A percentile compares a stretch with the other conserved stretches of the same genome.
phyloP scores from a whole-genome alignment of 1,284 basidiomycete genomes.

The Dichomitus squalens region DNA sequence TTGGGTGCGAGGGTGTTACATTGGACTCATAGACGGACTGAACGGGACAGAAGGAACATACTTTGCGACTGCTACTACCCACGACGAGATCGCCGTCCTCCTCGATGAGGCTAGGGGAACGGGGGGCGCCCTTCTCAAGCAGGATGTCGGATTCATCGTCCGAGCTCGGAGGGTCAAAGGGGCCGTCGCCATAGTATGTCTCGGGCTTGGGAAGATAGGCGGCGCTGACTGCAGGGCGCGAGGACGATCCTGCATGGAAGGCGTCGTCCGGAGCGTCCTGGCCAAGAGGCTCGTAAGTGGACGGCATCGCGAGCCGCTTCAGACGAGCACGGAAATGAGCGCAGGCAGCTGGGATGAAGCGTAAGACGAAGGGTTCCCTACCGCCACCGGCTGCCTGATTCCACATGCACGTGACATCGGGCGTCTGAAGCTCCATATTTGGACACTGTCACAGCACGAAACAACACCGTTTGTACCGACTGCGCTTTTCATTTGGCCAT shows the following conservation, averaged over 20 bases:
- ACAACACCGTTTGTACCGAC: too few species aligned
- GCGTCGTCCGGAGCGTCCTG: slow-evolving; percentile 21
- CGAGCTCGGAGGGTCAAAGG: slow-evolving; percentile 72
- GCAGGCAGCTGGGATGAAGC: too few species aligned
- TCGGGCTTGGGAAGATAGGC: slow-evolving; percentile 27
- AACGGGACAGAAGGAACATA: slow-evolving; percentile 20
- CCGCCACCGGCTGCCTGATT: too few species aligned
- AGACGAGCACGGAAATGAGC: too few species aligned
- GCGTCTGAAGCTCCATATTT: too few species aligned
- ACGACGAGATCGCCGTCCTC: slow-evolving; percentile 39
- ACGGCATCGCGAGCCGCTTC: slow-evolving; percentile 20
- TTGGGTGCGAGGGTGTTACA: neutral
- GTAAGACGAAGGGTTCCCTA: too few species aligned
- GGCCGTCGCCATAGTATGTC: slow-evolving; percentile 69
- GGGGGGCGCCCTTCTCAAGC: slow-evolving; percentile 42
- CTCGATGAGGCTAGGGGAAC: slow-evolving; percentile 25
- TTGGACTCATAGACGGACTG: neutral
- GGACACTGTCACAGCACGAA: too few species aligned
- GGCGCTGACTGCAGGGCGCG: slow-evolving; percentile 1
- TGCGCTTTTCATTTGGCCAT: too few species aligned
- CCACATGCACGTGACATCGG: too few species aligned
- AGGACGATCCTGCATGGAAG: slow-evolving; percentile 8
- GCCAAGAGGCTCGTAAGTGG: slow-evolving; percentile 25
- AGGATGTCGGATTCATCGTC: slow-evolving; percentile 64
- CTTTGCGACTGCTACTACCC: slow-evolving; percentile 38